Conservation (phyloP, 2,329 filamentous ascomycete genomes). For the Claviceps digitariae region DNA sequence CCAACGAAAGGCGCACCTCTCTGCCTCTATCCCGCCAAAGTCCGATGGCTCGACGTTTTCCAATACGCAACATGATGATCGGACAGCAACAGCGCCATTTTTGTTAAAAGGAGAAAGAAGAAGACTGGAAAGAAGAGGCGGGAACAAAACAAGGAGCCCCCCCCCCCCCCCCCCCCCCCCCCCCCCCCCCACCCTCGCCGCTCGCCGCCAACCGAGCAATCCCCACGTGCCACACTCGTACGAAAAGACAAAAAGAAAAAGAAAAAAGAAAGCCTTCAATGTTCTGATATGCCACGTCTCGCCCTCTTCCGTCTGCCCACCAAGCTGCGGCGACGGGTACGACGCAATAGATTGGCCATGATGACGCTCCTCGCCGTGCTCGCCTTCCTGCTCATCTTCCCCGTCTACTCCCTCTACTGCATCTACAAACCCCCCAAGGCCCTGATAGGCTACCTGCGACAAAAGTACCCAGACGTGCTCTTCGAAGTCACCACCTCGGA, state of each 20-base stretch:
- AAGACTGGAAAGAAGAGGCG: background rate
- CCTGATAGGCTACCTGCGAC: conserved; percentile 57
- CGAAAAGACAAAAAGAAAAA: background rate
- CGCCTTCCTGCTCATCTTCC: conserved; percentile 21
- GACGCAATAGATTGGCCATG: conserved; percentile 45
- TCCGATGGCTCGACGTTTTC: background rate
- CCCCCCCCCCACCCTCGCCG: too few species aligned
- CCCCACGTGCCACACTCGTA: background rate
- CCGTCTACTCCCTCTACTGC: conserved; percentile 42
- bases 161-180: too few species aligned
- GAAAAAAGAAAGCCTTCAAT: background rate
- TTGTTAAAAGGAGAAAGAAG: background rate
- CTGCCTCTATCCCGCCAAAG: background rate
- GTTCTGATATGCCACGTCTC: conserved; percentile 23
- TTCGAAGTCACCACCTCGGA: conserved; percentile 49
- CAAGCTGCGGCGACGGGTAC: conserved; percentile 42
- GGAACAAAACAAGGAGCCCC: background rate
- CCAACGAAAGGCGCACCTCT: background rate
- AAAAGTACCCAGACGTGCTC: conserved; percentile 64
- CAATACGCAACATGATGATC: background rate
- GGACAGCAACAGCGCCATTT: background rate
- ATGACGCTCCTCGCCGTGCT: conserved; percentile 29
- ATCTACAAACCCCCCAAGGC: conserved; percentile 70
- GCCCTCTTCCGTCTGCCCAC: conserved; percentile 40
- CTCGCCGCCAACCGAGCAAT: background rate